These are phyloP conservation scores for Gossypium bickii DNA, from an alignment of 345 rosid genomes.

Conservation along the genomic window DNA sequence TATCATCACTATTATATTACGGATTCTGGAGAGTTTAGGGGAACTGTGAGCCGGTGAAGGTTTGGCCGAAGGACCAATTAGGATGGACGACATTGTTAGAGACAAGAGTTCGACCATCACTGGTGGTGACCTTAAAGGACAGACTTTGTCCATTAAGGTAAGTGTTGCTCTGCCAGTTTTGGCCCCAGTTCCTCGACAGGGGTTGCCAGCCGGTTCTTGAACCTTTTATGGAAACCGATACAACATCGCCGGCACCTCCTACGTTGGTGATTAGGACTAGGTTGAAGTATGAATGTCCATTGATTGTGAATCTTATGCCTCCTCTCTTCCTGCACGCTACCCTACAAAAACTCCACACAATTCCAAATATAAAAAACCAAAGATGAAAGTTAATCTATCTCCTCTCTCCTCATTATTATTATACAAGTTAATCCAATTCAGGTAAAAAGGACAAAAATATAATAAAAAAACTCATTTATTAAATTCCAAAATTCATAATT, in stretches of 20 bases:
- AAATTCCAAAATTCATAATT: too few relatives aligned
- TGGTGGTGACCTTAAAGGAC: conserved; percentile 5
- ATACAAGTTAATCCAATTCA: too few relatives aligned
- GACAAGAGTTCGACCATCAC: conserved; percentile 21
- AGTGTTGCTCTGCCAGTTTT: conserved; percentile 5
- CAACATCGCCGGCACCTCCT: conserved; percentile 1
- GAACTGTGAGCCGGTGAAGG: conserved; percentile 18
- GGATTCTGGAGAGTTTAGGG: conserved; percentile 13
- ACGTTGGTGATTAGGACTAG: conserved; percentile 6
- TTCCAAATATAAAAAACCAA: neutral
- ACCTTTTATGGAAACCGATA: neutral
- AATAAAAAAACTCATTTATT: too few relatives aligned
- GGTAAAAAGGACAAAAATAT: too few relatives aligned
- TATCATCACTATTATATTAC: neutral
- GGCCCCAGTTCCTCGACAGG: neutral
- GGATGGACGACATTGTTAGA: conserved; percentile 30
- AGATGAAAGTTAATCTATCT: too few relatives aligned
- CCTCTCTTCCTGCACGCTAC: conserved; percentile 54
- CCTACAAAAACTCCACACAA: conserved; percentile 22
- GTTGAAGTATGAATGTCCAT: conserved; percentile 43
- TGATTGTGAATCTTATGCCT: conserved; percentile 54
- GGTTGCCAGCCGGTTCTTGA: neutral
- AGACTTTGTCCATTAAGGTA: neutral
- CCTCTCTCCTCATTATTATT: too few relatives aligned
- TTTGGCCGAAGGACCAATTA: neutral